Evolutionary conservation across 225 moss, liverwort and hornwort species (phyloP).

Genomic region (Asterella californica): DNA sequence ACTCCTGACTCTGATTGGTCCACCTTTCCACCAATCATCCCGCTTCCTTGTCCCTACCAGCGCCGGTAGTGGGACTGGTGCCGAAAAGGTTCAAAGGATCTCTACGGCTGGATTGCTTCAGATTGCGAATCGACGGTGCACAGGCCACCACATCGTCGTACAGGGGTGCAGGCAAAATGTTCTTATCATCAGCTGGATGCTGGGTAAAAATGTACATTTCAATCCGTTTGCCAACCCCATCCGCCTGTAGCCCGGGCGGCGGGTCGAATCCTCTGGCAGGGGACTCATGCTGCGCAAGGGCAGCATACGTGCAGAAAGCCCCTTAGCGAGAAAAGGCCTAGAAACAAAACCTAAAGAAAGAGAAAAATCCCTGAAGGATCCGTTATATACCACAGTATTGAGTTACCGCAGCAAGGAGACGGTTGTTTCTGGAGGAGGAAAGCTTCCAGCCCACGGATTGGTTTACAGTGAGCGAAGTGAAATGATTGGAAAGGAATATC

Average conservation of each 20-base stretch:
- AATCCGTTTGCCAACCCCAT: not conserved
- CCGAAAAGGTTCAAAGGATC: not conserved
- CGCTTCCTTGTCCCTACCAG: not conserved
- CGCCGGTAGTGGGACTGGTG: not conserved
- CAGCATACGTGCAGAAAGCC: too few relatives aligned
- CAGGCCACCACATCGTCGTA: not conserved
- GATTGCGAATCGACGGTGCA: not conserved
- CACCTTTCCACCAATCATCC: not conserved
- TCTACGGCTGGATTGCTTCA: not conserved
- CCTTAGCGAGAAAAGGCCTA: too few relatives aligned
- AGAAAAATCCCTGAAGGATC: too few relatives aligned
- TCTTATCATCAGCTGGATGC: slow-evolving; percentile 13
- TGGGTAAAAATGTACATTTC: not conserved
- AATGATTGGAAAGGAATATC: not conserved
- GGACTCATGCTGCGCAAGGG: too few relatives aligned
- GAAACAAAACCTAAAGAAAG: too few relatives aligned
- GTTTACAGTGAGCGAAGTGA: not conserved
- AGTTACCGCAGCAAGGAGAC: not conserved
- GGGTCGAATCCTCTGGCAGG: too few relatives aligned
- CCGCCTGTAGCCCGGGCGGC: too few relatives aligned
- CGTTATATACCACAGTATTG: not conserved
- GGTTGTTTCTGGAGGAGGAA: not conserved
- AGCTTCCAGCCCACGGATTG: not conserved
- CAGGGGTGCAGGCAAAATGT: not conserved
- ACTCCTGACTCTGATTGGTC: not conserved